Base-by-base conservation (phyloP, 768 basidiomycete species). In the Auriculariales sp. region DNA sequence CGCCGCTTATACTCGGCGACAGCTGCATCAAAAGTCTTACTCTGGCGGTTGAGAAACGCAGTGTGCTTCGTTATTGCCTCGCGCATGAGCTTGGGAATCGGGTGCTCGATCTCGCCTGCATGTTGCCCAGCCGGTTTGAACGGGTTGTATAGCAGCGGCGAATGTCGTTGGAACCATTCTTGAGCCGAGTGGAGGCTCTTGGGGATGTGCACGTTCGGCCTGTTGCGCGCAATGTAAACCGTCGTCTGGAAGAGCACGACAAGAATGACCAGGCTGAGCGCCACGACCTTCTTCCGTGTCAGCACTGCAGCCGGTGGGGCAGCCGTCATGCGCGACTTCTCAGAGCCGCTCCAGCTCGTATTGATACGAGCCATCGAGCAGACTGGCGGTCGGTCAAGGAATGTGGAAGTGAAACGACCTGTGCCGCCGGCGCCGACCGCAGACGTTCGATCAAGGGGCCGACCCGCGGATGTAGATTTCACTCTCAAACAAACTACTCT, bases 11-110 rank as follows among this genome's bases (percentile, higher is more conserved):
- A 99, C 62, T 94, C 90, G 7, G 64, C 63, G 0, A 89, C 87
- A 0, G 94, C 94, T 25, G 77, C 76, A 33, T 68, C 68, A 30
- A 98, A 71, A 1, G 87, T 83, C 57, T 74, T 78, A 63, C 87
- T 91, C 68, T 98, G 95, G 46, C 71, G 68, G 2, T 67, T 68
- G 27, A 98, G 65, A 57, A 83, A 73, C 29, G 67, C 63, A 30
- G 77, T 71, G 63, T 80, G 97, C 48, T 72, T 71, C n/a, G 61
- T 62, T 61, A 90, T 88, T 1, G 91, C 95, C 2, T 88, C 78
- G 10, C 77, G 74, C 74, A 98, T 85, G 55, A 97, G 76, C 31
- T 67, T 70, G 1, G 89, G 72, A 54, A 98, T 95, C 4, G 94
- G 93, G 62, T 99, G 90, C 19, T 46, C 44, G 28, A 54, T 54